Evolutionary conservation across 495 filamentous ascomycete species (phyloP).

Genomic region (Cetradonia linearis): DNA sequence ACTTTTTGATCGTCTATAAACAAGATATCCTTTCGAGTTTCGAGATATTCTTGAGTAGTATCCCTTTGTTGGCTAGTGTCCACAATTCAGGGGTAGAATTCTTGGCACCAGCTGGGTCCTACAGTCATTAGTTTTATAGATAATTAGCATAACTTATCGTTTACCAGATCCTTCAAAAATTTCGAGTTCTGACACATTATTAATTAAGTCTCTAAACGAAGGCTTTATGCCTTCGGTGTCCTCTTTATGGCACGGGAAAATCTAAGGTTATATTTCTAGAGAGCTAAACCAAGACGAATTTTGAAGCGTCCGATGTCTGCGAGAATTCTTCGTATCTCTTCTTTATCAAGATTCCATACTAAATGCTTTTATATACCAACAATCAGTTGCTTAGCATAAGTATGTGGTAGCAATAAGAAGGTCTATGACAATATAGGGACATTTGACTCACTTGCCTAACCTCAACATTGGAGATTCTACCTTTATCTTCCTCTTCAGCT

Average conservation of each 20-base stretch:
- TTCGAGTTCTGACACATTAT: too few relatives aligned
- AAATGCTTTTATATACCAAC: neutral
- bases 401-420: neutral
- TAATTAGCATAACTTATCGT: too few relatives aligned
- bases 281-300: neutral
- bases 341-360: neutral
- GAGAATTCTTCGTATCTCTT: neutral
- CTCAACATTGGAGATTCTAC: neutral
- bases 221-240: neutral
- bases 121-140: too few relatives aligned
- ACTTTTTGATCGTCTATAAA: neutral
- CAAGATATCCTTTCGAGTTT: conserved; percentile 5
- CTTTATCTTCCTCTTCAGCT: conserved; percentile 7
- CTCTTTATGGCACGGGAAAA: neutral
- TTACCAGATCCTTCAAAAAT: too few relatives aligned
- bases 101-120: too few relatives aligned
- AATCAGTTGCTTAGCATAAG: neutral
- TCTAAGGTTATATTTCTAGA: neutral
- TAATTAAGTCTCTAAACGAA: neutral
- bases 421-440: neutral
- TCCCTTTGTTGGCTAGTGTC: neutral
- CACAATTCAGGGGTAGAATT: neutral
- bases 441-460: neutral
- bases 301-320: neutral
- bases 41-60: conserved; percentile 43